Evolutionary conservation across 2,329 filamentous ascomycete genomes (phyloP), one percentile per base, ranked within the genome.

Genomic region (Exophiala xenobiotica): DNA sequence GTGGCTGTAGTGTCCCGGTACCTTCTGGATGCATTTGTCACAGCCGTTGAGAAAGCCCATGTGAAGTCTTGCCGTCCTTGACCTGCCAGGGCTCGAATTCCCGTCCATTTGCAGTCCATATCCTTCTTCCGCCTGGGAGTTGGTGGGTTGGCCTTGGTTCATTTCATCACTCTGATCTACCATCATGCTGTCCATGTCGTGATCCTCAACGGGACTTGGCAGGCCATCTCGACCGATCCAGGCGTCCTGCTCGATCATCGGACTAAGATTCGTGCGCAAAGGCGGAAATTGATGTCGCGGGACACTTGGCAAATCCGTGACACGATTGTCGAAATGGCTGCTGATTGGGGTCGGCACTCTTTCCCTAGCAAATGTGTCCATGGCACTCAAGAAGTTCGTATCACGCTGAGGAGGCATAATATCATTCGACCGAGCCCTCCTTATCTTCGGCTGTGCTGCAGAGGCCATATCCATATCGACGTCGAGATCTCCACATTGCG

Each of bases 1-100:
- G 68, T 91, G 87, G 64, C 87, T 90, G 65, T 89, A 90, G 66
- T 91, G 87, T 1, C 87, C 87, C 0, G 87, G 87, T 6, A 89
- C 85, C 65, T 84, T 87, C 65, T 80, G 76, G 38, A 78, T 79
- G 69, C 87, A 91, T 68, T 90, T 90, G 55, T 90, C 86, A 65
- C 87, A 91, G 67, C 89, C 87, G 9, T 83, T 78, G 57, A 87
- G 76, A 70, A 86, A 90, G 44, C 87, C 87, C 81, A 90, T 89
- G 62, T 85, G 87, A 67, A 90, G 86, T 55, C 79, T 82, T 20
- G 57, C 58, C 16, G 51, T 57, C 24, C 56, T 54, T 29, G 43
- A 41, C 35, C 51, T 39, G 12, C 49, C 43, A 40, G 47, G 44
- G 29, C 60, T 56, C 12, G 39, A 44, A 22, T 46, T 44, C 27